These are phyloP conservation scores for Xerocomus minutiporus DNA, from an alignment of 1,284 basidiomycete genomes.

Conservation along the genomic window DNA sequence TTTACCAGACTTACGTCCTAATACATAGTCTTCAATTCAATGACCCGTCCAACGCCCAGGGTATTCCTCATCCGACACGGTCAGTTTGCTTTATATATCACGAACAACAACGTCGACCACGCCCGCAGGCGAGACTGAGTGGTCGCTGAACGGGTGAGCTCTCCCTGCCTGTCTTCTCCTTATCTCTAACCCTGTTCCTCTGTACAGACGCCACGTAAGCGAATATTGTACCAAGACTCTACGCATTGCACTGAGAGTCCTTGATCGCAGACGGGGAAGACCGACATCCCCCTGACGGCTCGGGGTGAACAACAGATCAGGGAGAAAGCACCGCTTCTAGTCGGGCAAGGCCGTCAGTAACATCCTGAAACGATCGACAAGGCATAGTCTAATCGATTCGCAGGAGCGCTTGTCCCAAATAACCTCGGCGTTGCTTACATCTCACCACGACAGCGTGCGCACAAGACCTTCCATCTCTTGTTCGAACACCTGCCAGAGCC, in stretches of 20 bases:
- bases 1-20: neutral
- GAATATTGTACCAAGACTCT: neutral
- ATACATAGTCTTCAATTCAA: neutral
- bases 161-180: neutral
- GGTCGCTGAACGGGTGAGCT: slow-evolving; percentile 80
- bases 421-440: slow-evolving; percentile 76
- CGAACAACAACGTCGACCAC: slow-evolving; percentile 1
- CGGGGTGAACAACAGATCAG: slow-evolving; percentile 74
- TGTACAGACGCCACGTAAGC: slow-evolving; percentile 65
- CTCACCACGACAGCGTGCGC: slow-evolving; percentile 82
- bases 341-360: slow-evolving; percentile 72
- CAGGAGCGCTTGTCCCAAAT: slow-evolving; percentile 76
- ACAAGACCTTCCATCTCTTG: slow-evolving; percentile 79
- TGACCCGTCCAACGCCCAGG: slow-evolving; percentile 60
- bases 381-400: slow-evolving; percentile 1
- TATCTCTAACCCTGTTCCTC: slow-evolving; percentile 7
- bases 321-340: slow-evolving; percentile 59
- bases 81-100: slow-evolving; percentile 25
- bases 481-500: slow-evolving; percentile 53
- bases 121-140: slow-evolving; percentile 83
- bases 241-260: neutral
- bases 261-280: slow-evolving; percentile 68
- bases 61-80: slow-evolving; percentile 77
- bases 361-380: neutral
- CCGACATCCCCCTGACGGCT: slow-evolving; percentile 84